Evolutionary conservation across 2,329 filamentous ascomycete genomes (phyloP).

Genomic region (Arthrobotrys musiformis): DNA sequence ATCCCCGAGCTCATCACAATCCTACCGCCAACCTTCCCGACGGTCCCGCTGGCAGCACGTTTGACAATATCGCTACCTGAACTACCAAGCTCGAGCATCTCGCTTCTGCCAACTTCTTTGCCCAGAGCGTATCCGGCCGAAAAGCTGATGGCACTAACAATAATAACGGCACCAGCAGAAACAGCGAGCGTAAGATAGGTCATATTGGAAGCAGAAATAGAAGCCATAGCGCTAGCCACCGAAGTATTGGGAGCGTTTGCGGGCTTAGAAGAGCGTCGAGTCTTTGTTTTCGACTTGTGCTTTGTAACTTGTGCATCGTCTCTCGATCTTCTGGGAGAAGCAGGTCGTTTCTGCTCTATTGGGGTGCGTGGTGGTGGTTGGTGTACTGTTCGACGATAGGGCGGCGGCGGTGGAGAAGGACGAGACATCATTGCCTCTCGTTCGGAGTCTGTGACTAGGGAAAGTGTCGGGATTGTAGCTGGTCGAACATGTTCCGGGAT

Average conservation of each 20-base stretch:
- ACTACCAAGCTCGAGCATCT: slow-evolving; percentile 67
- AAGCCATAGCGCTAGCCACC: slow-evolving; percentile 2
- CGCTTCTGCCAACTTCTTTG: slow-evolving; percentile 70
- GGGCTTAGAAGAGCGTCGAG: slow-evolving; percentile 36
- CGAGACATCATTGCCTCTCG: slow-evolving; percentile 46
- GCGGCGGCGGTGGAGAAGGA: slow-evolving; percentile 23
- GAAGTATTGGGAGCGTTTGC: background rate
- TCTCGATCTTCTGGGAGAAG: slow-evolving; percentile 33
- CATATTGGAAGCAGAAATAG: slow-evolving; percentile 46
- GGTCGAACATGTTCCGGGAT: slow-evolving; percentile 45
- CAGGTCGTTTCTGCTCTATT: slow-evolving; percentile 16
- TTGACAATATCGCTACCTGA: slow-evolving; percentile 61
- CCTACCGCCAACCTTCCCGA: slow-evolving; percentile 46
- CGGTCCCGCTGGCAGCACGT: slow-evolving; percentile 50
- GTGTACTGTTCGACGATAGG: slow-evolving; percentile 20
- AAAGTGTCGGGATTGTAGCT: slow-evolving; percentile 45
- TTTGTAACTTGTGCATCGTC: slow-evolving; percentile 25
- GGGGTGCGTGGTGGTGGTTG: slow-evolving; percentile 17
- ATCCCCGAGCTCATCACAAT: slow-evolving; percentile 53
- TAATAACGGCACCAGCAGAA: slow-evolving; percentile 74
- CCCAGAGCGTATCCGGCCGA: slow-evolving; percentile 76
- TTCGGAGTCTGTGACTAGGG: slow-evolving; percentile 49
- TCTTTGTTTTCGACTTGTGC: slow-evolving; percentile 28
- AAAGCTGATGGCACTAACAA: slow-evolving; percentile 76
- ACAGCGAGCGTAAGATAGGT: slow-evolving; percentile 64